Conservation (phyloP, 306 rosid genomes). For the Coriaria nepalensis region DNA sequence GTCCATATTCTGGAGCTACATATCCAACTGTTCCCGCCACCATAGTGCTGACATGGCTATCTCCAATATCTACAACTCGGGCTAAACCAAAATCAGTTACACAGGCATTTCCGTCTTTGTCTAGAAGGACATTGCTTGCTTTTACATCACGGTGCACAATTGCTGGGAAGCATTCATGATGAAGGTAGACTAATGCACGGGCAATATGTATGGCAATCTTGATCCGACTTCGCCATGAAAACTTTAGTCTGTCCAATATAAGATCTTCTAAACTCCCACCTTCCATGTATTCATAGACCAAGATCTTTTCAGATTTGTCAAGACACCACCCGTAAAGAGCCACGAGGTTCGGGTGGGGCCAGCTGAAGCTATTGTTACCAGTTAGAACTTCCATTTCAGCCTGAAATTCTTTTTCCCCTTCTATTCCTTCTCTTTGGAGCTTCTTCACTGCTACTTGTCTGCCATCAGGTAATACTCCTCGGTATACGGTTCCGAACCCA, state of each 20-base stretch:
- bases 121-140: conserved; percentile 77
- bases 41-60: conserved; percentile 88
- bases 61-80: conserved; percentile 64
- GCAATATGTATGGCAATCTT: conserved; percentile 75
- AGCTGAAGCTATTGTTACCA: conserved; percentile 60
- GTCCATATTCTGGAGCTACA: conserved; percentile 93
- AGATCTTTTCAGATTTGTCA: conserved; percentile 49
- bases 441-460: conserved; percentile 82
- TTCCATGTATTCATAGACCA: conserved; percentile 74
- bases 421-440: conserved; percentile 65
- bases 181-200: conserved; percentile 61
- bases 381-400: conserved; percentile 89
- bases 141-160: conserved; percentile 89
- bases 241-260: conserved; percentile 29
- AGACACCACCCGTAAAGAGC: conserved; percentile 87
- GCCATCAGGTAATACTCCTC: conserved; percentile 63
- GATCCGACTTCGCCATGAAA: conserved; percentile 49
- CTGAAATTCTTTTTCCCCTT: conserved; percentile 79
- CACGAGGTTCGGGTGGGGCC: conserved; percentile 97
- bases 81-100: conserved; percentile 95
- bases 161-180: conserved; percentile 71
- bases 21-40: conserved; percentile 93
- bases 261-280: conserved; percentile 90
- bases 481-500: conserved; percentile 82
- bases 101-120: conserved; percentile 59